Conservation (phyloP, 371 early-diverging fungal genomes). For the Apophysomyces sp. region DNA sequence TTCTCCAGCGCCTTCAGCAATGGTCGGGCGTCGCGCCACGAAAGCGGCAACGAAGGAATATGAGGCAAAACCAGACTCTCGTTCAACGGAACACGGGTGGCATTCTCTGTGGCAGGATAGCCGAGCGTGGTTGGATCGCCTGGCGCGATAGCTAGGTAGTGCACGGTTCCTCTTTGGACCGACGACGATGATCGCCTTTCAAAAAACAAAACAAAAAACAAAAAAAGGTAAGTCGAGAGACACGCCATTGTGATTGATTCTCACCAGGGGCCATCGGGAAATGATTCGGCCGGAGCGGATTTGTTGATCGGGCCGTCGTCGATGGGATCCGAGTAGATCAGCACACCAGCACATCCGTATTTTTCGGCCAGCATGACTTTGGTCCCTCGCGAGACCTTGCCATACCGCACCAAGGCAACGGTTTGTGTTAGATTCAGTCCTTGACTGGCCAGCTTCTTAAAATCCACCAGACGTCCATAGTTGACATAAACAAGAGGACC, state of each 20-base stretch:
- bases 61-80: constrained; percentile 45
- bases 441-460: constrained; percentile 33
- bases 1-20: constrained; percentile 49
- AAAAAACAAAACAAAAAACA: no score
- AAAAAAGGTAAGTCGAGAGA: no score
- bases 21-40: constrained; percentile 63
- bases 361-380: constrained; percentile 63
- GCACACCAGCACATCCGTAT: constrained; percentile 54
- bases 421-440: constrained; percentile 50
- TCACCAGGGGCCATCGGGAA: constrained; percentile 66
- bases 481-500: constrained; percentile 65
- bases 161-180: constrained; percentile 60
- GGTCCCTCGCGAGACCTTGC: constrained; percentile 49
- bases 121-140: constrained; percentile 70
- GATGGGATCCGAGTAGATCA: constrained; percentile 42
- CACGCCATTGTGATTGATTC: no score
- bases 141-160: constrained; percentile 43
- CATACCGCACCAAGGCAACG: constrained; percentile 63
- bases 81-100: constrained; percentile 46
- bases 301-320: constrained; percentile 26
- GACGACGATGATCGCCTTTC: no score
- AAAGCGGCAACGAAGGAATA: constrained; percentile 69
- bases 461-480: constrained; percentile 61
- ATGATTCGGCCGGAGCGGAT: constrained; percentile 36
- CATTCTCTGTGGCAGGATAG: constrained; percentile 51